Conservation (phyloP, 805 yeast species). For the Sugiyamaella marilandica region DNA sequence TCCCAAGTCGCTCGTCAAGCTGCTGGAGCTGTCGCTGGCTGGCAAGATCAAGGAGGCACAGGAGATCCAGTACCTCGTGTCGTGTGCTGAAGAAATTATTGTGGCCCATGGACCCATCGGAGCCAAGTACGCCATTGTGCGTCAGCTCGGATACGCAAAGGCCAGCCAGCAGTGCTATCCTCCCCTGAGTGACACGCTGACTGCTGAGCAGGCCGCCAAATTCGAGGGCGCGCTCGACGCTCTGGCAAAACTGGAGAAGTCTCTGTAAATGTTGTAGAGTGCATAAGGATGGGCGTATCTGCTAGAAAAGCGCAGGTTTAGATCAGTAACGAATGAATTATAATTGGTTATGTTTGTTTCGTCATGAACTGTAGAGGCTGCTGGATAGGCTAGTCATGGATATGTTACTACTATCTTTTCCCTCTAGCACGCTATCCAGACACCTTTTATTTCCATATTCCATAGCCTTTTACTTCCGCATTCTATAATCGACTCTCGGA, state of each 20-base stretch:
- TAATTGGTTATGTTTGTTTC: too few relatives aligned
- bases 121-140: slow-evolving; percentile 40
- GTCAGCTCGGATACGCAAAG: slow-evolving; percentile 36
- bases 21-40: slow-evolving; percentile 36
- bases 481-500: too few relatives aligned
- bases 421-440: too few relatives aligned
- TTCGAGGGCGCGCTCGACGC: slow-evolving; percentile 18
- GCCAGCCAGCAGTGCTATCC: slow-evolving; percentile 4
- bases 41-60: slow-evolving; percentile 43
- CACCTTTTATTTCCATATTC: too few relatives aligned
- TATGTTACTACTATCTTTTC: too few relatives aligned
- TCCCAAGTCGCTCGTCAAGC: slow-evolving; percentile 45
- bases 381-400: too few relatives aligned
- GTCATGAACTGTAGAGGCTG: too few relatives aligned
- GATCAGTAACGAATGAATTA: too few relatives aligned
- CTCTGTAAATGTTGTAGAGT: slow-evolving; percentile 13
- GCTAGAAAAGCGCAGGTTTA: too few relatives aligned
- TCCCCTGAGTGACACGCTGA: slow-evolving; percentile 35
- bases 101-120: slow-evolving; percentile 44
- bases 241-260: slow-evolving; percentile 19
- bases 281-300: too few relatives aligned
- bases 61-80: slow-evolving; percentile 39
- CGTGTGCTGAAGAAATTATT: slow-evolving; percentile 45
- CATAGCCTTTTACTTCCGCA: too few relatives aligned
- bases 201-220: slow-evolving; percentile 12